phyloP scores from a whole-genome alignment of 2,329 filamentous ascomycete genomes.

The Ambrosiella xylebori region DNA sequence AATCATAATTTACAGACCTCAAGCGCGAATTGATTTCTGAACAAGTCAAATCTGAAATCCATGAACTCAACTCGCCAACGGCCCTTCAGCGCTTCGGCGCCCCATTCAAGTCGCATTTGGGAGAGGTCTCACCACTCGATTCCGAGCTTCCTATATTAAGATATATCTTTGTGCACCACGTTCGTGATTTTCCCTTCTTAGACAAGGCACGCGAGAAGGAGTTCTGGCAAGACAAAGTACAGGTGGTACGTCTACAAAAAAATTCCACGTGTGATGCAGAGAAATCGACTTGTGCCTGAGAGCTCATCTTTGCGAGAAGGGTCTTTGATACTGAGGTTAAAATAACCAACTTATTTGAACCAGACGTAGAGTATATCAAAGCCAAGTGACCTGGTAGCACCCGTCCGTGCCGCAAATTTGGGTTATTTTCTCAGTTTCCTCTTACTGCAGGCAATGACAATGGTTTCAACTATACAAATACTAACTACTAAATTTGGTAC shows the following conservation, averaged over 20 bases:
- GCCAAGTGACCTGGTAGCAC: no score
- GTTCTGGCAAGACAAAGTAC: conserved; percentile 97
- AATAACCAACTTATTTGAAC: no score
- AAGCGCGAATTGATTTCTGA: conserved; percentile 87
- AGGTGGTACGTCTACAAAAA: conserved; percentile 48
- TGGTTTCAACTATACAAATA: background rate
- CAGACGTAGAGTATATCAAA: no score
- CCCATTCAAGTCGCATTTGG: conserved; percentile 80
- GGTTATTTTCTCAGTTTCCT: background rate
- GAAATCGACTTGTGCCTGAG: background rate
- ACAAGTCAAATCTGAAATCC: conserved; percentile 80
- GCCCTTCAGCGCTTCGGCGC: conserved; percentile 89
- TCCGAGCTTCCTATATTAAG: conserved; percentile 85
- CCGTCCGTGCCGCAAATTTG: no score
- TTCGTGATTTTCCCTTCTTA: conserved; percentile 93
- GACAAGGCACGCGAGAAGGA: conserved; percentile 96
- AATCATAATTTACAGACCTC: conserved; percentile 43
- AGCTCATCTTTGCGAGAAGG: background rate
- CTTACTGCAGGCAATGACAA: background rate
- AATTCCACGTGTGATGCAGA: background rate
- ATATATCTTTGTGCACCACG: conserved; percentile 95
- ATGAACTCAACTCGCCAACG: conserved; percentile 84
- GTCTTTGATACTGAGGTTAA: no score
- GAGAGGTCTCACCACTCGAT: conserved; percentile 82
- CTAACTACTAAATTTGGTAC: background rate